These are phyloP conservation scores for Russula compacta DNA, from an alignment of 768 basidiomycete species.

Conservation along the genomic window DNA sequence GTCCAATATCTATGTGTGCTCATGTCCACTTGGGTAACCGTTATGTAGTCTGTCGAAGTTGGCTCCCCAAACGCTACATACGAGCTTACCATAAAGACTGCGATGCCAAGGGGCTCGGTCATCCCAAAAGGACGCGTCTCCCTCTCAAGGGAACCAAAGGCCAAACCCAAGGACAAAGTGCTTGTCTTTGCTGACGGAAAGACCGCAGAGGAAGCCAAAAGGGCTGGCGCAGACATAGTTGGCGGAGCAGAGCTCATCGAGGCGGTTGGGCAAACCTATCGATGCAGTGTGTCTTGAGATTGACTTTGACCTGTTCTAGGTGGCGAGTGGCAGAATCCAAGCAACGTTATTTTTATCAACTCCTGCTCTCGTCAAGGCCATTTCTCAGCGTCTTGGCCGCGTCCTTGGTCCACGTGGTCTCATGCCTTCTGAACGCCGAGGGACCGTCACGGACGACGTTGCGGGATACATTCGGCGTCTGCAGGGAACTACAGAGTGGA, in stretches of 20 bases:
- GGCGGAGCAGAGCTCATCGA: slow-evolving; percentile 86
- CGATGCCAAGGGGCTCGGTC: slow-evolving; percentile 65
- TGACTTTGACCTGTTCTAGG: slow-evolving; percentile 32
- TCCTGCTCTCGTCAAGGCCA: slow-evolving; percentile 63
- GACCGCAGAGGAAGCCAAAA: slow-evolving; percentile 72
- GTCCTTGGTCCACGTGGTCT: slow-evolving; percentile 80
- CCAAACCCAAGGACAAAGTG: slow-evolving; percentile 61
- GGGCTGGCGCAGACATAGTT: slow-evolving; percentile 82
- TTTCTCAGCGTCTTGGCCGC: slow-evolving; percentile 74
- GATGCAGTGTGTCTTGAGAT: slow-evolving; percentile 5
- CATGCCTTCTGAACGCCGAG: slow-evolving; percentile 91
- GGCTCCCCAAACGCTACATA: slow-evolving; percentile 66
- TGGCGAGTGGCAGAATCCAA: slow-evolving; percentile 62
- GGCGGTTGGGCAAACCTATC: slow-evolving; percentile 46
- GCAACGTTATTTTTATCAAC: slow-evolving; percentile 84
- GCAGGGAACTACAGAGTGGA: slow-evolving; percentile 85
- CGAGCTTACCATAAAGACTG: slow-evolving; percentile 74
- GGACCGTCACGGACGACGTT: slow-evolving; percentile 89
- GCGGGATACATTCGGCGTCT: slow-evolving; percentile 71
- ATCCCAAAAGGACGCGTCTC: slow-evolving; percentile 86
- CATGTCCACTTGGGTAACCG: background rate
- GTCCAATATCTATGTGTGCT: slow-evolving; percentile 28
- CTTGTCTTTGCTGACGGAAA: slow-evolving; percentile 91
- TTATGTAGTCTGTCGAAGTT: slow-evolving; percentile 70
- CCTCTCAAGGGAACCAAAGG: slow-evolving; percentile 73